Base-by-base conservation (phyloP, 2,329 filamentous ascomycete genomes). In the Fusarium marasasianum region DNA sequence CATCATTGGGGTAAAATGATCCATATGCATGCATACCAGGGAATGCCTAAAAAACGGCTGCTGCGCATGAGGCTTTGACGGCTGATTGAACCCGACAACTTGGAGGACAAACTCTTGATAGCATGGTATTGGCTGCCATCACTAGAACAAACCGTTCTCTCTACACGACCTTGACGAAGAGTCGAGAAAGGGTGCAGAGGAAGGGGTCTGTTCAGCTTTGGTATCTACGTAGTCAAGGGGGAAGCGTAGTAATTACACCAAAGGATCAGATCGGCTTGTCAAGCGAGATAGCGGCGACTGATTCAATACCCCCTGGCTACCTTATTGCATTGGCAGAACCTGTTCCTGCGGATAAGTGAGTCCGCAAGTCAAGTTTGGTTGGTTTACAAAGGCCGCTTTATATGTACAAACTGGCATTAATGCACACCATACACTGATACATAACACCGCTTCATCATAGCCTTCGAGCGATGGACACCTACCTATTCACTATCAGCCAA, bases 231-330 rank as follows among this genome's bases (percentile, higher is more conserved):
- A 48, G 63, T n/a, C 31, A 44, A 48, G 40, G 59, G 47, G 43
- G 61, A 40, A 45, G 59, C 66, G 59, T 60, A 74, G 63, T 33
- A 65, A 62, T 68, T 61, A 69, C 48, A 62, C 40, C 65, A 43
- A 45, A 61, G 57, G 59, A 56, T 26, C 53, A 63, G 72, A 72
- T 72, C 71, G 67, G 48, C 67, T 67, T 48, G 68, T 40, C 60
- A 74, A 74, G 72, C 72, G 72, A 74, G 57, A 74, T 74, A 69
- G 72, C 24, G 62, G 68, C 45, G 58, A 55, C 54, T 57, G 44
- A 44, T 51, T 50, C 17, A 45, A 59, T 57, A 33, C 61, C 72
- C 71, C 72, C 72, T 74, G 68, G 45, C 59, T 48, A 37, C 48
- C n/a, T 53, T 20, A 31, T 38, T 67, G 63, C 57, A 67, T 58